Conservation (phyloP, 352 stramenopile genomes). For the Phytophthora parvispora region DNA sequence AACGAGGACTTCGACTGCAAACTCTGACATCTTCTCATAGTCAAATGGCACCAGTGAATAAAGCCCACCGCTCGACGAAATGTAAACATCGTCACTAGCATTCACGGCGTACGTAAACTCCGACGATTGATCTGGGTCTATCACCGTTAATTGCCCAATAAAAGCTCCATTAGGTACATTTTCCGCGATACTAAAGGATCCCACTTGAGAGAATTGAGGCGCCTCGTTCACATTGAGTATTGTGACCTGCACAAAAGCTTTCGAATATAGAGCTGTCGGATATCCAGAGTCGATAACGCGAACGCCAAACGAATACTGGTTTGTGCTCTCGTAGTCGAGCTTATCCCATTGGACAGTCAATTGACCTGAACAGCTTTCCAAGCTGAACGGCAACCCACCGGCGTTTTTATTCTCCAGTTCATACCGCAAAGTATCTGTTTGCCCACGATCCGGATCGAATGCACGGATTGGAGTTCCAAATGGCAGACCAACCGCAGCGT, state of each 20-base stretch:
- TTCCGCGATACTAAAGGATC: constrained; percentile 44
- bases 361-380: constrained; percentile 67
- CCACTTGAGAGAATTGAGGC: constrained; percentile 40
- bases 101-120: constrained; percentile 47
- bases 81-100: constrained; percentile 30
- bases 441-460: constrained; percentile 53
- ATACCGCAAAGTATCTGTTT: constrained; percentile 59
- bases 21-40: constrained; percentile 38
- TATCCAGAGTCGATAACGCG: constrained; percentile 56
- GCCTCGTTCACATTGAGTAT: constrained; percentile 67
- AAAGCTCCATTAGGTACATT: constrained; percentile 36
- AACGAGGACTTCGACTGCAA: constrained; percentile 45
- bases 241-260: constrained; percentile 37
- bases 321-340: constrained; percentile 60
- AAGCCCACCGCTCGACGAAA: constrained; percentile 27
- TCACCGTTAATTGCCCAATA: constrained; percentile 49
- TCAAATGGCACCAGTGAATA: constrained; percentile 42
- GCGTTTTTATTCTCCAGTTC: constrained; percentile 51
- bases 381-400: constrained; percentile 48
- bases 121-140: constrained; percentile 48
- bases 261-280: constrained; percentile 36
- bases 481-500: constrained; percentile 34
- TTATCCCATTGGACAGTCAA: constrained; percentile 54
- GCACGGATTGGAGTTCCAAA: constrained; percentile 64
- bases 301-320: constrained; percentile 51